Conservation (phyloP, 1,284 basidiomycete species). For the Mycosarcoma mackinlayi region DNA sequence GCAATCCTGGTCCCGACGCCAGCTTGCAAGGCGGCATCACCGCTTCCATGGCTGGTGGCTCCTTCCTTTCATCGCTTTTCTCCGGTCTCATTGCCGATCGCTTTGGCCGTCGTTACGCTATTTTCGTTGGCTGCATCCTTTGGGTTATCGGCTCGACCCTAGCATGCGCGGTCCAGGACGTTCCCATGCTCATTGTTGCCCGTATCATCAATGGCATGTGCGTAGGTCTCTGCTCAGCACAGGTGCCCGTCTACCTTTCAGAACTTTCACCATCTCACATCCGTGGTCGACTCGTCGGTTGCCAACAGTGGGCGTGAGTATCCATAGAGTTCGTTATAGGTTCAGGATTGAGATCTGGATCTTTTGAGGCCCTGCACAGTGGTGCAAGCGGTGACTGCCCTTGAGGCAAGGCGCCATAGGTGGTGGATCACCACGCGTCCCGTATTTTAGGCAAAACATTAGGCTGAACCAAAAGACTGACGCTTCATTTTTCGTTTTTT, state of each 20-base stretch:
- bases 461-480: no score
- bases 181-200: conserved; percentile 50
- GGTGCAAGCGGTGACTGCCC: no score
- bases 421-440: no score
- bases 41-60: conserved; percentile 51
- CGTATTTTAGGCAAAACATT: no score
- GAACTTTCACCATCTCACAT: conserved; percentile 36
- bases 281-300: conserved; percentile 41
- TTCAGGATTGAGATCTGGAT: no score
- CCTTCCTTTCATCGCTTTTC: conserved; percentile 46
- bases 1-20: conserved; percentile 26
- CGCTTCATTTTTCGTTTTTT: no score
- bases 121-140: conserved; percentile 33
- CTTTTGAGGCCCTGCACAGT: no score
- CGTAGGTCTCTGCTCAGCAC: conserved; percentile 49
- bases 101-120: conserved; percentile 40
- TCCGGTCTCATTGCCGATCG: conserved; percentile 44
- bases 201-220: conserved; percentile 42
- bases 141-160: conserved; percentile 48
- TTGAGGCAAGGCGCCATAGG: no score
- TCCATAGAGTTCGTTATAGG: no score
- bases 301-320: conserved; percentile 28
- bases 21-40: conserved; percentile 48
- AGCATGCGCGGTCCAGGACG: conserved; percentile 39
- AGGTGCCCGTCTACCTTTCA: conserved; percentile 45